Conservation (phyloP, 495 filamentous ascomycete genomes). For the Darksidea phi region DNA sequence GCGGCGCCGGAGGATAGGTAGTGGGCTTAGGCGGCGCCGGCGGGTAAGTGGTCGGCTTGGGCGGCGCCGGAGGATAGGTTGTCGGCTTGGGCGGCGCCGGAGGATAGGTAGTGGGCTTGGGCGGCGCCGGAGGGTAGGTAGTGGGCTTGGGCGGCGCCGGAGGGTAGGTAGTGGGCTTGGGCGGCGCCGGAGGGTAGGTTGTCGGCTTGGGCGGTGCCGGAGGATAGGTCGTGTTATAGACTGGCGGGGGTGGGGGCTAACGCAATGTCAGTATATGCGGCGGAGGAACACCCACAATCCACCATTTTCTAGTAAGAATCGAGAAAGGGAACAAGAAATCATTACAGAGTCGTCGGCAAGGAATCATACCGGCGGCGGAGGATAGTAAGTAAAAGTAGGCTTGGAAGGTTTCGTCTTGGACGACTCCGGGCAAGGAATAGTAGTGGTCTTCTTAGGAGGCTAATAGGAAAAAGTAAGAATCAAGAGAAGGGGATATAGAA, state of each 20-base stretch:
- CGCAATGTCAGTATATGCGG: too few relatives aligned
- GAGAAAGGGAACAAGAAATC: too few relatives aligned
- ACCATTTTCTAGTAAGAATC: too few relatives aligned
- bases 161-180: background rate
- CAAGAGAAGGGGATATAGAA: too few relatives aligned
- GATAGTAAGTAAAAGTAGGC: too few relatives aligned
- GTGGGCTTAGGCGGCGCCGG: background rate
- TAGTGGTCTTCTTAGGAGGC: too few relatives aligned
- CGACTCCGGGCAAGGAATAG: too few relatives aligned
- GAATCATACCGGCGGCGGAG: too few relatives aligned
- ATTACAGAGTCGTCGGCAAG: too few relatives aligned
- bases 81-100: background rate
- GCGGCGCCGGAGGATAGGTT: background rate
- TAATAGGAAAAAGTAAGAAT: too few relatives aligned
- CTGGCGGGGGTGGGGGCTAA: slow-evolving; percentile 6
- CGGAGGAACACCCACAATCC: too few relatives aligned
- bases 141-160: background rate
- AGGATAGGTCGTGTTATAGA: background rate
- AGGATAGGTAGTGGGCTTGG: background rate
- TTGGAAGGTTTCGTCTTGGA: too few relatives aligned
- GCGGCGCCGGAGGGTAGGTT: background rate
- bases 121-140: slow-evolving; percentile 1
- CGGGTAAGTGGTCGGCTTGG: background rate
- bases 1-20: slow-evolving; percentile 6
- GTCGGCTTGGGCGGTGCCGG: background rate